Conservation (phyloP, 2,329 filamentous ascomycete genomes). For the Gaeumannomyces sp. region DNA sequence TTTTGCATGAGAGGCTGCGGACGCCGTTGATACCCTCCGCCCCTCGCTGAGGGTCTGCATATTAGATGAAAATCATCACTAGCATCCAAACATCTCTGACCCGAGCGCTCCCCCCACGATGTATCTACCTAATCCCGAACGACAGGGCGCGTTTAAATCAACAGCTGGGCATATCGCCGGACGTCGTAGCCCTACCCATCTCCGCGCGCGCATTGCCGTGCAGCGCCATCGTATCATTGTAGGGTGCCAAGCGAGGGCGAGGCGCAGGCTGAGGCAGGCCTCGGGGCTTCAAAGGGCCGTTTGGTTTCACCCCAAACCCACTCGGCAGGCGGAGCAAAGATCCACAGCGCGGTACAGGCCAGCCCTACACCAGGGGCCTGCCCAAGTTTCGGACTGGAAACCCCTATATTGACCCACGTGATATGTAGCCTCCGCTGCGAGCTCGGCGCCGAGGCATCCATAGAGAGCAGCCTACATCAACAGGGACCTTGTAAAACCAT, state of each 20-base stretch:
- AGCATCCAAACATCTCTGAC: neutral
- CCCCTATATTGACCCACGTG: too few relatives aligned
- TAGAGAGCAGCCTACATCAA: too few relatives aligned
- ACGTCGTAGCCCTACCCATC: neutral
- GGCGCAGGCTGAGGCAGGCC: neutral
- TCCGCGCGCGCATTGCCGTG: neutral
- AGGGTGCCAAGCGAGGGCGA: neutral
- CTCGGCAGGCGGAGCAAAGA: too few relatives aligned
- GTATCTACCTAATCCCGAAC: neutral
- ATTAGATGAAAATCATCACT: neutral
- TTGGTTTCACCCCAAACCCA: neutral
- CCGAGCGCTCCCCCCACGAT: neutral
- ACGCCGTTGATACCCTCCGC: neutral
- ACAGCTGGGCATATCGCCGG: neutral
- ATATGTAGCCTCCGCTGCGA: too few relatives aligned
- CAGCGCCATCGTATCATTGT: neutral
- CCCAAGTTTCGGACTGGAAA: too few relatives aligned
- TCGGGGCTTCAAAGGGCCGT: neutral
- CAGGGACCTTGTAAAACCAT: too few relatives aligned
- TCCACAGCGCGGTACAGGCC: too few relatives aligned
- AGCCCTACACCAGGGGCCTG: too few relatives aligned
- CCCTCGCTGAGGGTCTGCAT: neutral
- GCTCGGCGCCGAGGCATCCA: too few relatives aligned
- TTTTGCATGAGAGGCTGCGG: neutral
- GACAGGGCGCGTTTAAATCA: neutral